phyloP scores from a whole-genome alignment of 805 yeast genomes.

The Yamadazyma nakazawae region DNA sequence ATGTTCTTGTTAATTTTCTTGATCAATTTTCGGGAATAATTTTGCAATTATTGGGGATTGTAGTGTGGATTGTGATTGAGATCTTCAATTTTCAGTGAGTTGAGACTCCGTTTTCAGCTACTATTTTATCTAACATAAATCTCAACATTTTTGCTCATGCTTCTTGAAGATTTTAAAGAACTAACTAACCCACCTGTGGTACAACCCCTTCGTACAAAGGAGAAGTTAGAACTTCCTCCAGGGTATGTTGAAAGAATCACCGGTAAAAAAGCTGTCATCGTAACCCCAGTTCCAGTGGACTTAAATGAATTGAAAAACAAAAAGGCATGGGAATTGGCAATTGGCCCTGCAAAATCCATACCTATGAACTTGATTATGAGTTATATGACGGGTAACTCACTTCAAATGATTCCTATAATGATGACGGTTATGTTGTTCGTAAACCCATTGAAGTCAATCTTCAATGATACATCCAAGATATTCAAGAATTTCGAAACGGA shows the following conservation, averaged over 20 bases:
- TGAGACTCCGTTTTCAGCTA: no score
- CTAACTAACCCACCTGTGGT: conserved; percentile 13
- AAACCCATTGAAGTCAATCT: conserved; percentile 71
- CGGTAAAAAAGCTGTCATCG: background rate
- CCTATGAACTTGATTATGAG: conserved; percentile 91
- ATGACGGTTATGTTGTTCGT: conserved; percentile 83
- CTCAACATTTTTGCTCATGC: background rate
- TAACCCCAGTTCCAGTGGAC: conserved; percentile 6
- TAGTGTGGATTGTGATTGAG: background rate
- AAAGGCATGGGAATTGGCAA: conserved; percentile 85
- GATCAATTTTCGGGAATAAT: background rate
- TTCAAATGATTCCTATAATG: conserved; percentile 87
- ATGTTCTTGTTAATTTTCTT: background rate
- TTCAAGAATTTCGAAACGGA: conserved; percentile 49
- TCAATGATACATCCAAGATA: conserved; percentile 48
- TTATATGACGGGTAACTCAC: conserved; percentile 86
- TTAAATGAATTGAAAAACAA: conserved; percentile 43
- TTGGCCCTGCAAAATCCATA: conserved; percentile 74
- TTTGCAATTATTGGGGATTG: background rate
- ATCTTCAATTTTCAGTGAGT: background rate
- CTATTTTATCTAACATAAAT: no score
- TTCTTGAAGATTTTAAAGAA: conserved; percentile 1
- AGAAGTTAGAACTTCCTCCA: conserved; percentile 14
- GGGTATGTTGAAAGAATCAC: conserved; percentile 12
- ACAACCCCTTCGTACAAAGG: conserved; percentile 8